Conservation (phyloP, 2,329 filamentous ascomycete genomes). For the Ascochyta koolunga region DNA sequence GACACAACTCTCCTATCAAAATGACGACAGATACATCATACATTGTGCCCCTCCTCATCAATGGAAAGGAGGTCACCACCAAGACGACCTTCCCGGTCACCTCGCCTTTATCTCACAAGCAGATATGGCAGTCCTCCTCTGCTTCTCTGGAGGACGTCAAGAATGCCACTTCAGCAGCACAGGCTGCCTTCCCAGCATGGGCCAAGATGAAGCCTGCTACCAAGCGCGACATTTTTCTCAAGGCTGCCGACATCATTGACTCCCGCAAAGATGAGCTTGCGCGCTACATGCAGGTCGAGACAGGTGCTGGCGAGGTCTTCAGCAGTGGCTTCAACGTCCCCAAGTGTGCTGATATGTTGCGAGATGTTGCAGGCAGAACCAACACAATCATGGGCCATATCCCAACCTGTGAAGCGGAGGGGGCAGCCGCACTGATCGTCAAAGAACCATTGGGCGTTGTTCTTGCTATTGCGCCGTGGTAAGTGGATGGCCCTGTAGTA, state of each 20-base stretch:
- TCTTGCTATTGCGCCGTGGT: slow-evolving; percentile 83
- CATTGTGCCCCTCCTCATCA: slow-evolving; percentile 56
- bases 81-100: slow-evolving; percentile 61
- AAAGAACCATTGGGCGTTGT: slow-evolving; percentile 82
- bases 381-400: slow-evolving; percentile 56
- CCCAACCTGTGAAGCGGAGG: slow-evolving; percentile 56
- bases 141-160: slow-evolving; percentile 62
- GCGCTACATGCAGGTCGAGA: slow-evolving; percentile 65
- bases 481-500: slow-evolving; percentile 25
- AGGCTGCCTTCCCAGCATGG: slow-evolving; percentile 74
- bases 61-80: slow-evolving; percentile 56
- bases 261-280: slow-evolving; percentile 65
- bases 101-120: slow-evolving; percentile 60
- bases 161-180: slow-evolving; percentile 65
- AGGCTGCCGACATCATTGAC: slow-evolving; percentile 69
- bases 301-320: slow-evolving; percentile 55
- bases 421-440: slow-evolving; percentile 66
- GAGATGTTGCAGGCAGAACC: slow-evolving; percentile 60
- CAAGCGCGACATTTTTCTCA: slow-evolving; percentile 73
- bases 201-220: slow-evolving; percentile 63
- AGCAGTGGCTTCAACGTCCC: slow-evolving; percentile 49
- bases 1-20: background rate
- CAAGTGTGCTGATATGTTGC: slow-evolving; percentile 53
- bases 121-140: slow-evolving; percentile 62
- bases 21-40: slow-evolving; percentile 29